Conservation (phyloP, 768 basidiomycete species). For the Tulasnella sp. region DNA sequence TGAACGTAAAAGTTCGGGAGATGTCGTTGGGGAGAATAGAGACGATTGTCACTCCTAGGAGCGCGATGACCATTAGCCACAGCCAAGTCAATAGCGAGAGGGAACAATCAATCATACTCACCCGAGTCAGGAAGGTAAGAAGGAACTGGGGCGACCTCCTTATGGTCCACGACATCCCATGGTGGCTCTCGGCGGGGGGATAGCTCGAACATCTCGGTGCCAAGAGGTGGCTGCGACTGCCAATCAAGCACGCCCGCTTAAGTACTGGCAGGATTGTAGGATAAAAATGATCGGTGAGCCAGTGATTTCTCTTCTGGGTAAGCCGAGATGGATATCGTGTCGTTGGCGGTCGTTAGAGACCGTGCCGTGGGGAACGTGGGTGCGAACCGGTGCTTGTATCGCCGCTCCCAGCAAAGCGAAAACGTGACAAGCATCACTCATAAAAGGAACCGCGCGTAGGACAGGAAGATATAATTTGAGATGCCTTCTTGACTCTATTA, state of each 20-base stretch:
- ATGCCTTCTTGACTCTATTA: background rate
- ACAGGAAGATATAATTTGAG: background rate
- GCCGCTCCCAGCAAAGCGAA: background rate
- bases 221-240: background rate
- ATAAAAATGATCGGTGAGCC: background rate
- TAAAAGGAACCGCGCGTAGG: background rate
- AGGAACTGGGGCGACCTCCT: constrained; percentile 33
- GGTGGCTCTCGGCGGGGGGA: constrained; percentile 22
- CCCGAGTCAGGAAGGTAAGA: constrained; percentile 33
- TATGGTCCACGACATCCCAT: constrained; percentile 35
- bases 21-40: constrained; percentile 31
- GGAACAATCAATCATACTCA: background rate
- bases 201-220: constrained; percentile 11
- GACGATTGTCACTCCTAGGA: constrained; percentile 23
- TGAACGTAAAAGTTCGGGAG: constrained; percentile 34
- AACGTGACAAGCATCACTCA: background rate
- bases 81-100: background rate
- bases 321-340: background rate
- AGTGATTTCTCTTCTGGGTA: background rate
- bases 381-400: background rate
- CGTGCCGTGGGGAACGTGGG: background rate
- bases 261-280: background rate
- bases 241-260: background rate
- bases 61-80: too few species aligned
- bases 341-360: background rate